These are phyloP conservation scores for Lobosporangium transversale DNA, from an alignment of 192 early-diverging fungal genomes.

Conservation along the genomic window DNA sequence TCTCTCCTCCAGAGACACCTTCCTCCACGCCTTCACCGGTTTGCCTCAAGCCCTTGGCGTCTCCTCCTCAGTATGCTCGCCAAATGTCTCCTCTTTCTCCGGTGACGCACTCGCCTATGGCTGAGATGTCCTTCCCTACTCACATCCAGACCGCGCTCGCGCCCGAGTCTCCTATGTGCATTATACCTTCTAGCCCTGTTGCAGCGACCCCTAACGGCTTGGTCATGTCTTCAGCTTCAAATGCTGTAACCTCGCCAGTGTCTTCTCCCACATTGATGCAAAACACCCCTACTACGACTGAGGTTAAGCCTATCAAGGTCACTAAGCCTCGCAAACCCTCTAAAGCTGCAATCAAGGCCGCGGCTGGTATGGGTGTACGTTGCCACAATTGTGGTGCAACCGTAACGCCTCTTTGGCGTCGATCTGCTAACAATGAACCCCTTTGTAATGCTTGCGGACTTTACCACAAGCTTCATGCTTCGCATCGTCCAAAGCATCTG, in stretches of 20 bases:
- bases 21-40: slow-evolving; percentile 33
- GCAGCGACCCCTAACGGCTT: background rate
- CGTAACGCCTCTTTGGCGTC: slow-evolving; percentile 93
- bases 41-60: slow-evolving; percentile 34
- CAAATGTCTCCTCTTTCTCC: slow-evolving; percentile 26
- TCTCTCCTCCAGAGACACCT: slow-evolving; percentile 37
- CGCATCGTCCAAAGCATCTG: slow-evolving; percentile 46
- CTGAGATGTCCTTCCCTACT: background rate
- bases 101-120: background rate
- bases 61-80: slow-evolving; percentile 12
- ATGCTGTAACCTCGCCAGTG: background rate
- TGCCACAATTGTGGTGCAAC: slow-evolving; percentile 83
- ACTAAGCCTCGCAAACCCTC: slow-evolving; percentile 50
- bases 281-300: background rate
- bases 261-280: slow-evolving; percentile 1
- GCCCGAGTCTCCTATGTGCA: background rate
- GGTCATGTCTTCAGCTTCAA: background rate
- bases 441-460: slow-evolving; percentile 98
- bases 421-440: slow-evolving; percentile 83
- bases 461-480: slow-evolving; percentile 62
- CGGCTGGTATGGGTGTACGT: slow-evolving; percentile 44
- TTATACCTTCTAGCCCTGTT: background rate
- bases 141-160: background rate
- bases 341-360: slow-evolving; percentile 51
- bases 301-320: slow-evolving; percentile 3